Evolutionary conservation across 129 eudicot genomes (phyloP), one percentile per base, ranked within the genome.

Genomic region (Helianthus tuberosus): DNA sequence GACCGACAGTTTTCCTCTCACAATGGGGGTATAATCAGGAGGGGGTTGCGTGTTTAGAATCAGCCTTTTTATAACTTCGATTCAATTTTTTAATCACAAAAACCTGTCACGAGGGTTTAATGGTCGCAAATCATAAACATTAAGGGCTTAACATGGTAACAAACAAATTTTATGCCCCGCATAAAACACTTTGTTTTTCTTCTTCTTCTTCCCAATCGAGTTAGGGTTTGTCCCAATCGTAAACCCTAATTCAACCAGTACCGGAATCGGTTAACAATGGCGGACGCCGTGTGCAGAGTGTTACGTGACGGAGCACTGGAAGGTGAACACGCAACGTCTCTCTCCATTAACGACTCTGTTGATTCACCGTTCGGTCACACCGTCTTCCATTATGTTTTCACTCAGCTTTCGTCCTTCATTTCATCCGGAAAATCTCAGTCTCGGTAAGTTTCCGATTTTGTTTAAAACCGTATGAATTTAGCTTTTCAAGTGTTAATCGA

Each of bases 311-410:
- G 99, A 67, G 89, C 96, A 10, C 27, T 87, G 12, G 99, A 89
- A 49, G 97, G 99, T 2, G 97, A 91, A 70, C 97, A 89, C 54
- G 99, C 99, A 8, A 94, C 95, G 10, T 92, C 99, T 53, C 95
- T 95, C 80, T 82, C 94, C 0, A 85, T 95, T 47, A 87, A 80
- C 46, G 99, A 95, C 66, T 85, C 95, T 2, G 69, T 82, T 57
- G 39, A 73, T 57, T 80, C 85, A 8, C 94, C 99, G 48, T 76
- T 89, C 11, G 90, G 94, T 12, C 77, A 79, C 55, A 59, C 70
- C 11, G 89, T 91, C 59, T 95, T 95, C 82, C 79, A 89, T 78
- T 89, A 95, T 83, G 49, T 95, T 39, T 90, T 95, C 77, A 69
- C 89, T 15, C 97, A 89, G 68, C 87, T 95, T 6, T 82, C 78